phyloP scores from a whole-genome alignment of 163 green algal genomes.

The Chlamydomonas reinhardtii region DNA sequence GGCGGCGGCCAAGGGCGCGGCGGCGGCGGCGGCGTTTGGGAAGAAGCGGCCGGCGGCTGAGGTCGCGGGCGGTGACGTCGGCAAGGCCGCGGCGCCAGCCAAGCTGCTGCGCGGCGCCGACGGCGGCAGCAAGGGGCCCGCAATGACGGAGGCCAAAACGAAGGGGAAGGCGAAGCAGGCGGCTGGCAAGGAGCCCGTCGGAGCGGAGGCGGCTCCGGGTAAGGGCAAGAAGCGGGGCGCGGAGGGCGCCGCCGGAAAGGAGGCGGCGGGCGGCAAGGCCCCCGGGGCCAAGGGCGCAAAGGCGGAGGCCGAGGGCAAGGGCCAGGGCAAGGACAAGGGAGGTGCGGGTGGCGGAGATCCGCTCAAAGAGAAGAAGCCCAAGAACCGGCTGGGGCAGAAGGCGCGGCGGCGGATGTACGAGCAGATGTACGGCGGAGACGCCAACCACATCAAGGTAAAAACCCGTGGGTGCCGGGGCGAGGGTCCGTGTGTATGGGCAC shows the following conservation, averaged over 20 bases:
- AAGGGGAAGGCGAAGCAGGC: too few species aligned
- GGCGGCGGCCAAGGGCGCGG: background rate
- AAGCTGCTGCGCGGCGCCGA: background rate
- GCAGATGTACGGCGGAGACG: conserved; percentile 58
- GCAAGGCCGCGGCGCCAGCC: background rate
- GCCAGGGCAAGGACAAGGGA: background rate
- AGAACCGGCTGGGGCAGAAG: conserved; percentile 67
- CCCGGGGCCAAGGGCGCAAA: background rate
- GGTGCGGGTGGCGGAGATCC: background rate
- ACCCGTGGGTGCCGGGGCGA: too few species aligned
- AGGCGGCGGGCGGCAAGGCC: background rate
- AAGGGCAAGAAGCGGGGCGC: background rate
- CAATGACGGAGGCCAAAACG: too few species aligned
- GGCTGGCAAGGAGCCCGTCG: too few species aligned
- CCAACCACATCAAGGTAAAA: conserved; percentile 59
- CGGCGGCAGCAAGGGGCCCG: too few species aligned
- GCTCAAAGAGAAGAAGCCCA: conserved; percentile 7
- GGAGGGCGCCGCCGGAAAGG: background rate
- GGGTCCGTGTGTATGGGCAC: background rate
- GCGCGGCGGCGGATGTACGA: conserved; percentile 64
- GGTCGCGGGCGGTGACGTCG: background rate
- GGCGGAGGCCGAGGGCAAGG: background rate
- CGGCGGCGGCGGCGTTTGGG: background rate
- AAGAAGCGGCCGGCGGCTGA: background rate
- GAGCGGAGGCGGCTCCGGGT: background rate